Evolutionary conservation across 306 rosid genomes (phyloP).

Genomic region (Corylus americana): DNA sequence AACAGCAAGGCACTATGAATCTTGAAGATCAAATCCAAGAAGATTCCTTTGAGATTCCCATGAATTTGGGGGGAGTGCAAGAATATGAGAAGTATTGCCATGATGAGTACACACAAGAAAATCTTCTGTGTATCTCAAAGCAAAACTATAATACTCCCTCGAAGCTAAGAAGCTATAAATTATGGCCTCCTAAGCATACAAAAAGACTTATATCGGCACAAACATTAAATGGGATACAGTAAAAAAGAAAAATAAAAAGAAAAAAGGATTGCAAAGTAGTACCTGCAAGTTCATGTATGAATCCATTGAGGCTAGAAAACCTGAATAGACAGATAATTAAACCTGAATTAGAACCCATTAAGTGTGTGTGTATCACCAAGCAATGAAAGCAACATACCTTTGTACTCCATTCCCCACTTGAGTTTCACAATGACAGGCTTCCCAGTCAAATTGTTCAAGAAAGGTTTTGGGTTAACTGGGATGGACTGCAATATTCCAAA

Average conservation of each 20-base stretch:
- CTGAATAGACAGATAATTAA: slow-evolving; percentile 25
- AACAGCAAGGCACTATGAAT: neutral
- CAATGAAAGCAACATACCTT: slow-evolving; percentile 31
- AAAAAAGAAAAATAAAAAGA: neutral
- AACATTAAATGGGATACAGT: neutral
- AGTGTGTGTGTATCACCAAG: neutral
- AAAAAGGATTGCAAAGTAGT: neutral
- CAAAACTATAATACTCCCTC: neutral
- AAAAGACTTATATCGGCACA: neutral
- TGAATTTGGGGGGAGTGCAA: too few relatives aligned
- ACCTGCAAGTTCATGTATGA: slow-evolving; percentile 68
- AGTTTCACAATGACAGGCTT: slow-evolving; percentile 57
- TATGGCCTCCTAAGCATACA: neutral
- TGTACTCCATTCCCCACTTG: slow-evolving; percentile 69
- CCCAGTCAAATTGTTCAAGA: slow-evolving; percentile 63
- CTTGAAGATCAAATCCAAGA: neutral
- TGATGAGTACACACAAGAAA: neutral
- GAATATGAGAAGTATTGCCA: neutral
- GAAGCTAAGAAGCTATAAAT: neutral
- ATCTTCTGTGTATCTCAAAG: neutral
- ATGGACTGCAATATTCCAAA: slow-evolving; percentile 37
- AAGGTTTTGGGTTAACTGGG: slow-evolving; percentile 66
- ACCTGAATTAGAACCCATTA: neutral
- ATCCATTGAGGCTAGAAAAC: slow-evolving; percentile 56
- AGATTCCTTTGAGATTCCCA: too few relatives aligned